These are phyloP conservation scores for Chaetomium strumarium DNA, from an alignment of 2,329 filamentous ascomycete genomes.

Conservation along the genomic window DNA sequence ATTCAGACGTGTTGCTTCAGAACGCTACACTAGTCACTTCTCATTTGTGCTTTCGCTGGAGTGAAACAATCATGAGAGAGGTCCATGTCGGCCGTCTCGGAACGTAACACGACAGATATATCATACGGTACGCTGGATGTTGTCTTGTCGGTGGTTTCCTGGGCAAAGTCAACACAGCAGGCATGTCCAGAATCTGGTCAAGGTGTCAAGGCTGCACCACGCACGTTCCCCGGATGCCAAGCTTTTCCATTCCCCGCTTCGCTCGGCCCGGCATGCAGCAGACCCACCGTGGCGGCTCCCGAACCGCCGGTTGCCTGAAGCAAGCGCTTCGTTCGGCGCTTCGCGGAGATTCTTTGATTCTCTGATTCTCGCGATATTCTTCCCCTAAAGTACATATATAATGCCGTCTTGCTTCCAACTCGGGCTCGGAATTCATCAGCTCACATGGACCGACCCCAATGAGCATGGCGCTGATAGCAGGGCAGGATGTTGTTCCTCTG, in stretches of 20 bases:
- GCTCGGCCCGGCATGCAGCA: background rate
- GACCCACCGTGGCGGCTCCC: constrained; percentile 6
- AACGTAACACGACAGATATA: no score
- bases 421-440: no score
- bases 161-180: background rate
- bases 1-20: background rate
- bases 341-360: background rate
- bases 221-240: background rate
- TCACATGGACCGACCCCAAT: no score
- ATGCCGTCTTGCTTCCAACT: no score
- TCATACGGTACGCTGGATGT: no score
- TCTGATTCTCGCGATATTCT: no score
- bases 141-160: background rate
- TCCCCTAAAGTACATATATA: no score
- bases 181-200: background rate
- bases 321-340: background rate
- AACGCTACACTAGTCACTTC: background rate
- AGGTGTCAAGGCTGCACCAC: background rate
- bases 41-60: background rate
- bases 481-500: no score
- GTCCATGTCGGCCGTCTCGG: no score
- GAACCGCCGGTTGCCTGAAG: constrained; percentile 1
- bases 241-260: background rate
- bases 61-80: background rate
- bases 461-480: no score